phyloP scores from a whole-genome alignment of 768 basidiomycete genomes.

The Xerocomellus amylosporus region DNA sequence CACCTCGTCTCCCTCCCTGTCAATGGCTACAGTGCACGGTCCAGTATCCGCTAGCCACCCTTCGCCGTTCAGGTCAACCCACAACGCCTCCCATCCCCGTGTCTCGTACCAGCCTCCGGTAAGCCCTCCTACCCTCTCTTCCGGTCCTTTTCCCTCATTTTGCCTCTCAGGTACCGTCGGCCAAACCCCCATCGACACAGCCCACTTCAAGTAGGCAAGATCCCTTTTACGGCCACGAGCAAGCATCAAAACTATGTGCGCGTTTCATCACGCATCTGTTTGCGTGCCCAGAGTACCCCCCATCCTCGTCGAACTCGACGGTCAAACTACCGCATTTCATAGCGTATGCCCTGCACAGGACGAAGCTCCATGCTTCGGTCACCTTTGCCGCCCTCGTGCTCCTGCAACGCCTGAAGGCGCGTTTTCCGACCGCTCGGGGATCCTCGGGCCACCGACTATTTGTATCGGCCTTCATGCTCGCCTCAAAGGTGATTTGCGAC shows the following conservation, averaged over 20 bases:
- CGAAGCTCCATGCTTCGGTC: conserved; percentile 57
- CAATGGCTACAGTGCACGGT: conserved; percentile 35
- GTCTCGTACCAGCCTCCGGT: conserved; percentile 29
- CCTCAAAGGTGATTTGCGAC: conserved; percentile 83
- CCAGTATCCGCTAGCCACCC: conserved; percentile 28
- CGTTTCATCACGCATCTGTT: conserved; percentile 85
- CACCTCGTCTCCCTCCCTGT: conserved; percentile 12
- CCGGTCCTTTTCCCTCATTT: background rate
- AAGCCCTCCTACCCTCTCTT: background rate
- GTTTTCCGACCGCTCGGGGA: conserved; percentile 74
- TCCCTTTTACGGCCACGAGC: conserved; percentile 61
- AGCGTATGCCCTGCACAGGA: conserved; percentile 67
- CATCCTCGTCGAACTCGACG: conserved; percentile 34
- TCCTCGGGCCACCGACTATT: conserved; percentile 71
- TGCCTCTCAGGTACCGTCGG: conserved; percentile 20
- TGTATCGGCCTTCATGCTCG: conserved; percentile 73
- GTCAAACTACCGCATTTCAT: conserved; percentile 55
- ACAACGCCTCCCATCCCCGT: conserved; percentile 29
- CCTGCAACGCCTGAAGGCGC: conserved; percentile 62
- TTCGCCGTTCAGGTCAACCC: conserved; percentile 26
- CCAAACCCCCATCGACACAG: conserved; percentile 33
- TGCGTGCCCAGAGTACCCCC: conserved; percentile 80
- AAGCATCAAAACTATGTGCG: conserved; percentile 62
- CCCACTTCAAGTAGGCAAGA: conserved; percentile 24
- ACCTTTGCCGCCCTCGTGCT: conserved; percentile 42